These are phyloP conservation scores for Torulaspora gathmanii DNA, from an alignment of 805 yeast genomes.

Conservation along the genomic window DNA sequence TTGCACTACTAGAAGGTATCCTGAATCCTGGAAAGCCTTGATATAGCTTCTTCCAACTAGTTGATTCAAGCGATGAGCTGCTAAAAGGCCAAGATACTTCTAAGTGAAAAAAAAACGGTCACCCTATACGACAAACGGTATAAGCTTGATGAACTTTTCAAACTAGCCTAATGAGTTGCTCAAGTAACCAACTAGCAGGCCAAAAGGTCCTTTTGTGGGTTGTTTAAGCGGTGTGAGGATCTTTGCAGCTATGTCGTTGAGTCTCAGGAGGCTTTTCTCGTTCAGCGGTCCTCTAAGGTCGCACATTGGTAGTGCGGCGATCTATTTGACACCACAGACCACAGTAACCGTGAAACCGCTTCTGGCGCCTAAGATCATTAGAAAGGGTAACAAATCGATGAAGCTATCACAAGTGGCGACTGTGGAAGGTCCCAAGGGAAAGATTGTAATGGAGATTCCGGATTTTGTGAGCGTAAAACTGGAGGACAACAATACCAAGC, in stretches of 20 bases:
- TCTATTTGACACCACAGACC: constrained; percentile 62
- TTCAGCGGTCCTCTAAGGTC: constrained; percentile 39
- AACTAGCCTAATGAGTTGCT: not conserved
- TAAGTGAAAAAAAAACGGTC: constrained; percentile 3
- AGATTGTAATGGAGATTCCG: constrained; percentile 59
- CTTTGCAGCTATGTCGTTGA: constrained; percentile 6
- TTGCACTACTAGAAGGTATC: constrained; percentile 7
- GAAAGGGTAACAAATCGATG: constrained; percentile 60
- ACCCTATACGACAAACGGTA: not conserved
- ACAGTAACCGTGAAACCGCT: constrained; percentile 39
- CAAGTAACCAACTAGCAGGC: not conserved
- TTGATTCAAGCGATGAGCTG: constrained; percentile 19
- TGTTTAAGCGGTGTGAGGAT: not conserved
- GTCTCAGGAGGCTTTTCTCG: constrained; percentile 36
- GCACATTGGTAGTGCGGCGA: constrained; percentile 78
- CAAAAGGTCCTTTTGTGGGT: not conserved
- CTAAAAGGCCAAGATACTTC: not conserved
- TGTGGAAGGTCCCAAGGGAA: constrained; percentile 76
- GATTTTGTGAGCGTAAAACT: constrained; percentile 52
- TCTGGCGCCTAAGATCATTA: constrained; percentile 52
- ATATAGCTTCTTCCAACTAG: too few relatives aligned
- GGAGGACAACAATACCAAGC: constrained; percentile 30
- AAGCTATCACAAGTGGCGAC: constrained; percentile 54
- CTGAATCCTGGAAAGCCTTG: not conserved
- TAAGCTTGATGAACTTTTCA: not conserved